Conservation (phyloP, 2,329 filamentous ascomycete species). For the Xylariaceae sp. region DNA sequence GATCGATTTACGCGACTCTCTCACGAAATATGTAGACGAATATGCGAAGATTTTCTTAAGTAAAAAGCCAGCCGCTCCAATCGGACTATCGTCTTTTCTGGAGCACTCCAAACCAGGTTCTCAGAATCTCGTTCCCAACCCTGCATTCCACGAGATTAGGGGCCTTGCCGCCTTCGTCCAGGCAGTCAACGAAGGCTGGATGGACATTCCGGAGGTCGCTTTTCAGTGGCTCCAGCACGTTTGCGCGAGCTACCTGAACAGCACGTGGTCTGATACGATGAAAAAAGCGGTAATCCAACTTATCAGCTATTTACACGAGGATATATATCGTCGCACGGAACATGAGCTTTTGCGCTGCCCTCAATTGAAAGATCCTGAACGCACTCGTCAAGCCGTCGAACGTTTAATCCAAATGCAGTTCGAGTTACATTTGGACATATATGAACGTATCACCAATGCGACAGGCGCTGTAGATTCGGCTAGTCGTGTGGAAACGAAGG, state of each 20-base stretch:
- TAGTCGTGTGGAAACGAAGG: constrained; percentile 45
- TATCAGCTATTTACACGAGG: constrained; percentile 48
- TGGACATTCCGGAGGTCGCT: constrained; percentile 51
- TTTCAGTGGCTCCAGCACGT: constrained; percentile 54
- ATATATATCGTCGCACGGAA: constrained; percentile 44
- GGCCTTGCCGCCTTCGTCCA: constrained; percentile 50
- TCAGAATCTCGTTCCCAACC: constrained; percentile 43
- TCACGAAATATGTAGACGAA: constrained; percentile 50
- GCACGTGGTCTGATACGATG: constrained; percentile 53
- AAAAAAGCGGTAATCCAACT: constrained; percentile 54
- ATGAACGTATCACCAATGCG: constrained; percentile 53
- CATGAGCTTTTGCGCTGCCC: constrained; percentile 36
- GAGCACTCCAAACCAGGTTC: constrained; percentile 56
- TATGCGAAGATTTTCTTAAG: constrained; percentile 47
- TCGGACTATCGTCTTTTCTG: constrained; percentile 56
- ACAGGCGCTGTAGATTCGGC: constrained; percentile 48
- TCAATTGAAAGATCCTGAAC: constrained; percentile 16
- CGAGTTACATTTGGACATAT: constrained; percentile 57
- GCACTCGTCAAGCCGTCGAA: constrained; percentile 34
- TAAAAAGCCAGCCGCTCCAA: constrained; percentile 47
- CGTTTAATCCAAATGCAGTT: constrained; percentile 53
- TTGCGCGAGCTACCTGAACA: constrained; percentile 46
- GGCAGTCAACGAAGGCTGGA: constrained; percentile 45
- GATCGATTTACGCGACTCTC: constrained; percentile 44
- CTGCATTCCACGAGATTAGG: constrained; percentile 47